Percentiles rank a stretch among this genome's conserved stretches.
phyloP scores from a whole-genome alignment of 116 monocot species.

The Trichopus zeylanicus region DNA sequence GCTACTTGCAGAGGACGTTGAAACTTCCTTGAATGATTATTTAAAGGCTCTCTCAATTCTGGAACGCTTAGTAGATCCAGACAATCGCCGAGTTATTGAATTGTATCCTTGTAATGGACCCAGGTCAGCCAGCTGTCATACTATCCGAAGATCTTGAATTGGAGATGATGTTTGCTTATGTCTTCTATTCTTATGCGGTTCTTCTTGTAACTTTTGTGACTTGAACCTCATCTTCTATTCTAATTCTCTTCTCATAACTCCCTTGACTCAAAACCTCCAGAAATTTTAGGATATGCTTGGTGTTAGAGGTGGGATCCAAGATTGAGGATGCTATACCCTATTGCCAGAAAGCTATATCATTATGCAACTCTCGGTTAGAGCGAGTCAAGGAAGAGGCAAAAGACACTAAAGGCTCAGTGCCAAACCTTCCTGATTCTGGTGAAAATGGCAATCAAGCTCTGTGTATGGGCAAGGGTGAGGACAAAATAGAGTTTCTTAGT shows the following conservation, averaged over 20 bases:
- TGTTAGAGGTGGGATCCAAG: constrained; percentile 58
- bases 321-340: constrained; percentile 68
- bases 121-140: too few relatives aligned
- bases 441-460: constrained; percentile 4
- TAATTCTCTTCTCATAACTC: background rate
- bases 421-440: constrained; percentile 7
- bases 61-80: constrained; percentile 51
- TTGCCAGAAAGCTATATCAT: constrained; percentile 62
- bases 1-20: constrained; percentile 73
- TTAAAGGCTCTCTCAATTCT: constrained; percentile 58
- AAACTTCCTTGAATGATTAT: constrained; percentile 79
- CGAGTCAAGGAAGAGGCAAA: constrained; percentile 31
- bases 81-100: constrained; percentile 74
- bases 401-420: background rate
- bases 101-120: constrained; percentile 54
- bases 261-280: constrained; percentile 39
- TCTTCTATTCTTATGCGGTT: background rate
- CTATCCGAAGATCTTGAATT: background rate
- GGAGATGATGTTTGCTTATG: background rate
- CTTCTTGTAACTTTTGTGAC: background rate
- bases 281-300: constrained; percentile 86
- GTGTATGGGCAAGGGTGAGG: background rate
- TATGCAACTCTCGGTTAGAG: constrained; percentile 59
- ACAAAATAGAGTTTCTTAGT: constrained; percentile 50
- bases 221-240: background rate